Base-by-base conservation (phyloP, 1,284 basidiomycete genomes). In the Lentinus polychrous region DNA sequence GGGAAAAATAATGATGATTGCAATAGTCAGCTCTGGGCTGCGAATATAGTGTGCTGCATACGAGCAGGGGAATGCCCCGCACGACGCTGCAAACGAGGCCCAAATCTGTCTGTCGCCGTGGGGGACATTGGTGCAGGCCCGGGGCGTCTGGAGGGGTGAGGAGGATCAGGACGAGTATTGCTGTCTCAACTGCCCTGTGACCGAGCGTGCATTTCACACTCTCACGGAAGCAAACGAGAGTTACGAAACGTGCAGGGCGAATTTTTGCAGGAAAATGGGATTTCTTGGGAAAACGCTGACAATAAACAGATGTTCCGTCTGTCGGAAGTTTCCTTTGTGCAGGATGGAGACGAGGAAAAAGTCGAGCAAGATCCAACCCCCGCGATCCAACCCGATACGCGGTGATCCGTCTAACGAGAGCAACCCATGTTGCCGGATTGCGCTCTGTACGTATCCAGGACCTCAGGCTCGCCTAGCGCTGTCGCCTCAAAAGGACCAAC, bases 341-440 rank as follows among this genome's bases (percentile, higher is more conserved):
- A 12, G 12, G 17, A 8, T 18, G 10, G 22, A 41, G n/a, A 3
- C 12, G 23, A 38, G 24, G 14, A 23, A 41, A 43, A 43, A 37
- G 32, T 32, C 20, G 24, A 39, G 38, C 50, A 11, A 58, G 60
- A 61, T 61, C 56, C 45, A n/a, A 8, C 22, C 56, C 58, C 55
- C 51, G 53, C 46, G 55, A 54, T 58, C 45, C 39, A 47, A 36
- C 62, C 60, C 60, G 61, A 63, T 65, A 51, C 54, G 57, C 57
- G 48, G 53, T 63, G 61, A 63, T 63, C 63, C 63, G 63, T 60
- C 58, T 59, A 58, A 54, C 59, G 56, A 57, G 54, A 55, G 45
- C 49, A 44, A 44, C 47, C 51, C 53, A 48, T 55, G 46, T 45
- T 41, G 43, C 43, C 27, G 27, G 27, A 27, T 27, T 40, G 40